Evolutionary conservation across 805 yeast genomes (phyloP).

Genomic region (Ogataea glucozyma): DNA sequence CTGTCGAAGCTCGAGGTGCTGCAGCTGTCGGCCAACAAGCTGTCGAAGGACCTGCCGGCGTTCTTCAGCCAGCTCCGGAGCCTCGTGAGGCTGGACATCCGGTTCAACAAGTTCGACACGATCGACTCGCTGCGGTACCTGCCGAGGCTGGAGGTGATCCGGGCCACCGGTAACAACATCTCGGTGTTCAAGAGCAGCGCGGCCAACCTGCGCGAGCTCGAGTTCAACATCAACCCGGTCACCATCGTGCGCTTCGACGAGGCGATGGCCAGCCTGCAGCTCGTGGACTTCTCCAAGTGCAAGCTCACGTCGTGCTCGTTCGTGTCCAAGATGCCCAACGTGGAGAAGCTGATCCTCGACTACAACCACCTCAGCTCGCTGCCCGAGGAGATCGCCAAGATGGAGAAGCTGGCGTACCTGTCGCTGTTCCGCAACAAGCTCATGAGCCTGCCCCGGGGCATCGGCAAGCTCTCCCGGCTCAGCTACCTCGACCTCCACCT

Average conservation of each 20-base stretch:
- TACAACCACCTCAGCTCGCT: constrained; percentile 77
- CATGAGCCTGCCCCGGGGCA: constrained; percentile 63
- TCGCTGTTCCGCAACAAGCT: constrained; percentile 76
- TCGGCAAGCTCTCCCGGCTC: constrained; percentile 60
- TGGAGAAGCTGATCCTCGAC: constrained; percentile 75
- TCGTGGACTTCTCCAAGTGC: constrained; percentile 78
- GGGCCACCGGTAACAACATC: constrained; percentile 73
- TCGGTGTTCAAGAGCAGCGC: constrained; percentile 67
- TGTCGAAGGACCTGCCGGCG: constrained; percentile 52
- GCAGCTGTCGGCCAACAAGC: constrained; percentile 71
- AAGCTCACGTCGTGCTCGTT: constrained; percentile 77
- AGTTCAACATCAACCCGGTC: constrained; percentile 81
- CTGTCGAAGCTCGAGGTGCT: constrained; percentile 64
- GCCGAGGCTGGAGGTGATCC: constrained; percentile 67
- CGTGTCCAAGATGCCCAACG: constrained; percentile 57
- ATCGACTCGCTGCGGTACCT: constrained; percentile 57
- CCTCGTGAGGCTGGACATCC: constrained; percentile 71
- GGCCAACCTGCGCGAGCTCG: constrained; percentile 63
- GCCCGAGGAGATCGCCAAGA: constrained; percentile 65
- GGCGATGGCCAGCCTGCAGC: constrained; percentile 59
- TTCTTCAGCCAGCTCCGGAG: constrained; percentile 53
- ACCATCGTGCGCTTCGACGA: constrained; percentile 62
- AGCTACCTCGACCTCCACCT: constrained; percentile 77
- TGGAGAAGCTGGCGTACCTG: constrained; percentile 61
- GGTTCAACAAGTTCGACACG: constrained; percentile 63